These are phyloP conservation scores for Lasiosphaeris hirsuta DNA, from an alignment of 495 filamentous ascomycete genomes.

Conservation along the genomic window DNA sequence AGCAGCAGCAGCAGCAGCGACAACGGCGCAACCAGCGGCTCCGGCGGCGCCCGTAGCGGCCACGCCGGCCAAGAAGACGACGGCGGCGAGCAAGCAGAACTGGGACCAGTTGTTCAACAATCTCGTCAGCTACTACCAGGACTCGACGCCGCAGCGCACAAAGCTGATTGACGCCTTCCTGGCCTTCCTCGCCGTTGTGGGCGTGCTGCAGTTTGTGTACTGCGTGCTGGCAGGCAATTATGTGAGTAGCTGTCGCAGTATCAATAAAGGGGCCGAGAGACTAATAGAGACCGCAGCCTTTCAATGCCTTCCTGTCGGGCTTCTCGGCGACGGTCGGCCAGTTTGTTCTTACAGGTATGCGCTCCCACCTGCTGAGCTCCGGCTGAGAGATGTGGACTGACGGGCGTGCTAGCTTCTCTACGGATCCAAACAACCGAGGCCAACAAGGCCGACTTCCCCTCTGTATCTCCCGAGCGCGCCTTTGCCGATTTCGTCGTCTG, in stretches of 20 bases:
- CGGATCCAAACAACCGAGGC: slow-evolving; percentile 86
- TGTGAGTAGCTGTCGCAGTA: slow-evolving; percentile 43
- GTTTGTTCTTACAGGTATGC: slow-evolving; percentile 85
- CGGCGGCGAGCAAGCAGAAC: slow-evolving; percentile 23
- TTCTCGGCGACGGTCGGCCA: slow-evolving; percentile 95
- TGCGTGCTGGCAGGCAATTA: slow-evolving; percentile 92
- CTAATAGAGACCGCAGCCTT: slow-evolving; percentile 58
- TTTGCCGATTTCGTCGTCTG: slow-evolving; percentile 97
- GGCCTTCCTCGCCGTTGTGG: slow-evolving; percentile 81
- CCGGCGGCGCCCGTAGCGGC: slow-evolving; percentile 6
- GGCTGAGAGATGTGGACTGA: slow-evolving; percentile 9
- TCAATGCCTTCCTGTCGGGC: slow-evolving; percentile 96
- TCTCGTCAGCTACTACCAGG: slow-evolving; percentile 72
- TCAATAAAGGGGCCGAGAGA: not conserved
- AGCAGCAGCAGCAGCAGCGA: slow-evolving; percentile 18
- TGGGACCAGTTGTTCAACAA: slow-evolving; percentile 46
- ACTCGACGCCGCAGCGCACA: slow-evolving; percentile 80
- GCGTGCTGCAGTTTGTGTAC: slow-evolving; percentile 88
- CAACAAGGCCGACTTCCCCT: slow-evolving; percentile 67
- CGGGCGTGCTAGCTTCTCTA: slow-evolving; percentile 56
- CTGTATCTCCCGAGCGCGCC: slow-evolving; percentile 71
- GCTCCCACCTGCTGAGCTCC: not conserved
- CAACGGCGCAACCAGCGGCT: slow-evolving; percentile 6
- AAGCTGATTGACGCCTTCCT: slow-evolving; percentile 92
- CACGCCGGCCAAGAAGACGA: slow-evolving; percentile 23